Evolutionary conservation across 2,329 filamentous ascomycete species (phyloP).

Genomic region (Tolypocladium tundrense): DNA sequence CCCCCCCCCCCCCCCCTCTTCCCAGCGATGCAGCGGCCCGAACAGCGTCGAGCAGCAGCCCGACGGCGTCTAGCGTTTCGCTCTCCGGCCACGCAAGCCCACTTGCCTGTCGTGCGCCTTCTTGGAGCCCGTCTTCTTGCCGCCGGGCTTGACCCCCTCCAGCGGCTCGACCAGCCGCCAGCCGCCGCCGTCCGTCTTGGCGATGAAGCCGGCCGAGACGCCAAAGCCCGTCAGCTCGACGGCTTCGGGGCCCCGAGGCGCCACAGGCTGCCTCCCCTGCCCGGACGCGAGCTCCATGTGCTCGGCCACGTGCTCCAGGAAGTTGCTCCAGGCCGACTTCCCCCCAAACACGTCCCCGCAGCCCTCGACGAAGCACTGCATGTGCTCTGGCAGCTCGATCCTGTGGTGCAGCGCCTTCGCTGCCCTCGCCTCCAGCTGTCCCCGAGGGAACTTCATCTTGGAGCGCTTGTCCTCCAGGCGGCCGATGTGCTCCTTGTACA

Average conservation of each 20-base stretch:
- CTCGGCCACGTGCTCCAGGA: constrained; percentile 79
- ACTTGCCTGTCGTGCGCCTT: background rate
- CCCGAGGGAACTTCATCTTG: constrained; percentile 18
- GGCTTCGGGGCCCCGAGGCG: background rate
- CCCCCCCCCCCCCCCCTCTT: background rate
- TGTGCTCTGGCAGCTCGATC: constrained; percentile 49
- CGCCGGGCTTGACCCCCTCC: background rate
- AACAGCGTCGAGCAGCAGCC: too few species aligned
- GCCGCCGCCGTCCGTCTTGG: background rate
- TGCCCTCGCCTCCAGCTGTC: constrained; percentile 44
- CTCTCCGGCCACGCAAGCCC: background rate
- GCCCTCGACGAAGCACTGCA: constrained; percentile 49
- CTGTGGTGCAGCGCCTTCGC: constrained; percentile 48
- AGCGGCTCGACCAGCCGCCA: background rate
- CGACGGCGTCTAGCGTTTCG: background rate
- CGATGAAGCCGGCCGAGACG: background rate
- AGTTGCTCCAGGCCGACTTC: constrained; percentile 62
- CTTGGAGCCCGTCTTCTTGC: background rate
- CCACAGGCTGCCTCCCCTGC: background rate
- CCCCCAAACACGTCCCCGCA: constrained; percentile 50
- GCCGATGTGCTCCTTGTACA: constrained; percentile 79
- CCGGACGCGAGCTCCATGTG: constrained; percentile 51
- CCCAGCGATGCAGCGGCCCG: background rate
- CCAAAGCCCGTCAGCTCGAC: background rate
- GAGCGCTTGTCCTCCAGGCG: constrained; percentile 57